phyloP scores from a whole-genome alignment of 1,284 basidiomycete genomes.

The Puccinia horiana region DNA sequence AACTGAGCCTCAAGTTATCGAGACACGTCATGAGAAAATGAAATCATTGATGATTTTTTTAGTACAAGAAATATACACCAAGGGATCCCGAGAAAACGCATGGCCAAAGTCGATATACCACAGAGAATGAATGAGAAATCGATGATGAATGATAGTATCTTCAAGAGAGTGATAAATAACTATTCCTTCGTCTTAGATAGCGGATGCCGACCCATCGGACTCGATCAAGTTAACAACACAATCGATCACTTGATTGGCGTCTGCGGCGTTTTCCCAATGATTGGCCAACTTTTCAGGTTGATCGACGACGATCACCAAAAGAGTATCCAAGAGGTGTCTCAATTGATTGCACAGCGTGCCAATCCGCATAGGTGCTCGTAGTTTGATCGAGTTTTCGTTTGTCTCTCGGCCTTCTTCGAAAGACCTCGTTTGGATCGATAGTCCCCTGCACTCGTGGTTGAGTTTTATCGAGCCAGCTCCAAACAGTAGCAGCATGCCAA shows the following conservation, averaged over 20 bases:
- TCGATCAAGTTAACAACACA: slow-evolving; percentile 46
- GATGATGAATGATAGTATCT: not conserved
- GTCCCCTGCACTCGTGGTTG: slow-evolving; percentile 25
- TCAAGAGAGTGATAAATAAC: not conserved
- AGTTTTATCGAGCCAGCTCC: slow-evolving; percentile 45
- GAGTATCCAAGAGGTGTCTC: slow-evolving; percentile 58
- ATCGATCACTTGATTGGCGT: slow-evolving; percentile 11
- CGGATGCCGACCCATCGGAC: slow-evolving; percentile 9
- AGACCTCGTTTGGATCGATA: slow-evolving; percentile 41
- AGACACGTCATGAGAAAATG: not conserved
- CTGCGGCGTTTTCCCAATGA: slow-evolving; percentile 1
- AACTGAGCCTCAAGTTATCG: not conserved
- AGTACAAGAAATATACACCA: not conserved
- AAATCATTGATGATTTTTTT: not conserved
- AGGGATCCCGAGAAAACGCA: not conserved
- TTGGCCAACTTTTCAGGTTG: slow-evolving; percentile 24
- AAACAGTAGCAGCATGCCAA: slow-evolving; percentile 61
- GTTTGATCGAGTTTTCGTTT: slow-evolving; percentile 64
- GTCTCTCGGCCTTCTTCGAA: slow-evolving; percentile 47
- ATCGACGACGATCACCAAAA: slow-evolving; percentile 26
- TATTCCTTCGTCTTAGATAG: not conserved
- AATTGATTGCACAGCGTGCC: slow-evolving; percentile 86
- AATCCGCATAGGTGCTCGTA: slow-evolving; percentile 82
- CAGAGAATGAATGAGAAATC: not conserved
- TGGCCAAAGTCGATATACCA: not conserved